Percentiles rank a stretch among this genome's conserved stretches.
Evolutionary conservation across 805 yeast genomes (phyloP).

Genomic region (Naumovozyma dairenensis): DNA sequence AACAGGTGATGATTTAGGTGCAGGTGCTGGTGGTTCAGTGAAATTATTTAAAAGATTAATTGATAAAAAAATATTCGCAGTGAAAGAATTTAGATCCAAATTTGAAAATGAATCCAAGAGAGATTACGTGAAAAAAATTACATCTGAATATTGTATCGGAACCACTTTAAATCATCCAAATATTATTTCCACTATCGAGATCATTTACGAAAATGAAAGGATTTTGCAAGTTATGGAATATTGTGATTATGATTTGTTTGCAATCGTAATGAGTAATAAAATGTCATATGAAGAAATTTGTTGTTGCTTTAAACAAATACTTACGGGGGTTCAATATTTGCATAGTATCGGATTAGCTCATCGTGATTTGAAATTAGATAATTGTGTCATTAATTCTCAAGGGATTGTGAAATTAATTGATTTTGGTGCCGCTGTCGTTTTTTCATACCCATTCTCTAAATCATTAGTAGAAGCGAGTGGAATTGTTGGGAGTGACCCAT

Average conservation of each 20-base stretch:
- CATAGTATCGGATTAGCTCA: conserved; percentile 84
- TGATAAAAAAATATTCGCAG: conserved; percentile 75
- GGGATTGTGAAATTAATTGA: conserved; percentile 89
- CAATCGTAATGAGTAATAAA: conserved; percentile 87
- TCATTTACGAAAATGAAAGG: conserved; percentile 78
- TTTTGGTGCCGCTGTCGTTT: conserved; percentile 89
- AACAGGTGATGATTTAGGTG: conserved; percentile 80
- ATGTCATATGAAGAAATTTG: conserved; percentile 72
- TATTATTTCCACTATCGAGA: conserved; percentile 83
- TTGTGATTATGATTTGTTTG: conserved; percentile 86
- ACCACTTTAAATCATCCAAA: conserved; percentile 83
- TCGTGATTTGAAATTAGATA: conserved; percentile 84
- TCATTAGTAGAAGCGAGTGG: conserved; percentile 70
- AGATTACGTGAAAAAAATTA: conserved; percentile 85
- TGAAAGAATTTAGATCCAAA: conserved; percentile 79
- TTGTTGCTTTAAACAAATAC: conserved; percentile 81
- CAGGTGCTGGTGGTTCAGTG: conserved; percentile 93
- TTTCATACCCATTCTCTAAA: conserved; percentile 73
- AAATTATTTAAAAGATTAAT: conserved; percentile 56
- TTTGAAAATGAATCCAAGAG: conserved; percentile 64
- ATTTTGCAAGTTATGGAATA: conserved; percentile 91
- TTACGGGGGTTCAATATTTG: conserved; percentile 71
- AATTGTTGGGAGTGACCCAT: conserved; percentile 82
- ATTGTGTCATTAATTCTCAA: conserved; percentile 72
- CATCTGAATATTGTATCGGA: conserved; percentile 91